Evolutionary conservation across 805 yeast genomes (phyloP).

Genomic region (Sugiyamaella floridensis): DNA sequence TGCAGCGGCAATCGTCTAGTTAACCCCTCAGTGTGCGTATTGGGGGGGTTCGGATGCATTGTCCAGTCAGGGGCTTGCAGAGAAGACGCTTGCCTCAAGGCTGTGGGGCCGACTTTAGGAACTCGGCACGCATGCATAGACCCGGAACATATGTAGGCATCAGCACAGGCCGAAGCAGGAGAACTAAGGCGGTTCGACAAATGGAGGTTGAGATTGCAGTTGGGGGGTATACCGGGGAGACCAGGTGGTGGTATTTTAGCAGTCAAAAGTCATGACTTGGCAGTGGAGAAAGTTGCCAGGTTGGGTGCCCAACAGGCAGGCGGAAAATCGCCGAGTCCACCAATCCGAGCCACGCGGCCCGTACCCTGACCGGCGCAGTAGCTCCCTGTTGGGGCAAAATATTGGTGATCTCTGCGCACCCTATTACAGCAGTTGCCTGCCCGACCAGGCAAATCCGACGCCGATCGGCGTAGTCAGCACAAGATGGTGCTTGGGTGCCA

Average conservation of each 20-base stretch:
- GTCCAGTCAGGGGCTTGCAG: slow-evolving; percentile 3
- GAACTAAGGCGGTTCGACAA: no score
- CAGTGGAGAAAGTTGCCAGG: no score
- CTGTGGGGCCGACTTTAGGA: background rate
- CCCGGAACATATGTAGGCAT: background rate
- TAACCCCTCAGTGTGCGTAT: background rate
- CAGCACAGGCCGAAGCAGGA: background rate
- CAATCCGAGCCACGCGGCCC: no score
- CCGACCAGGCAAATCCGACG: background rate
- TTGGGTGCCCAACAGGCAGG: no score
- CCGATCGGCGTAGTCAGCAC: background rate
- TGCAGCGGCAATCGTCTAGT: background rate
- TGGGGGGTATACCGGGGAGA: no score
- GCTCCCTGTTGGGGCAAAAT: background rate
- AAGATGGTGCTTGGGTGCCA: no score
- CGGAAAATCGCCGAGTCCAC: no score
- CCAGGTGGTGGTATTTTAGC: no score
- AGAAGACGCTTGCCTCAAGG: background rate
- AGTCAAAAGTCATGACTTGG: no score
- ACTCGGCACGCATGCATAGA: background rate
- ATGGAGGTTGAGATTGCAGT: no score
- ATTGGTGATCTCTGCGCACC: background rate
- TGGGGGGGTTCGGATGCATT: background rate
- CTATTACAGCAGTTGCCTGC: background rate
- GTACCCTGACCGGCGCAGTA: no score